These are phyloP conservation scores for Verticillium tricorpus DNA, from an alignment of 2,329 filamentous ascomycete species.

Conservation along the genomic window DNA sequence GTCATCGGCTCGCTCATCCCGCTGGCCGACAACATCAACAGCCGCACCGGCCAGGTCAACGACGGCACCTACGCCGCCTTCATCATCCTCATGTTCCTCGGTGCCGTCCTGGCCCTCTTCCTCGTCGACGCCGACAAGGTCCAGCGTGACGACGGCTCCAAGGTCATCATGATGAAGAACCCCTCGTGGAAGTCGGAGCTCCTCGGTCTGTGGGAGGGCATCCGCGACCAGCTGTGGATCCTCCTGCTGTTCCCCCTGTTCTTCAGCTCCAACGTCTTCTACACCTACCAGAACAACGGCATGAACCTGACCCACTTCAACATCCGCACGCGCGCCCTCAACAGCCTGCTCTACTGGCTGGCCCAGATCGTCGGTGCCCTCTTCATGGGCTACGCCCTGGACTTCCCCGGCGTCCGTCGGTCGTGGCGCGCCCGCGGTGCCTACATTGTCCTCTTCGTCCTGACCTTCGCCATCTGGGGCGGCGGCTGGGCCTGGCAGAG, in stretches of 20 bases:
- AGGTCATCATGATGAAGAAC: constrained; percentile 85
- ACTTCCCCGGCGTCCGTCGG: constrained; percentile 55
- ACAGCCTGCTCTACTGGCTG: constrained; percentile 74
- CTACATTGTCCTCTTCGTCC: constrained; percentile 55
- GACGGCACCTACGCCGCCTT: constrained; percentile 88
- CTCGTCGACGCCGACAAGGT: constrained; percentile 70
- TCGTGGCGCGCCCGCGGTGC: constrained; percentile 62
- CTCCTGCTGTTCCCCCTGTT: constrained; percentile 78
- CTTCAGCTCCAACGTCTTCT: constrained; percentile 79
- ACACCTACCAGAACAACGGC: constrained; percentile 67
- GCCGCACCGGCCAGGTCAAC: constrained; percentile 45
- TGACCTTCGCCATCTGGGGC: constrained; percentile 79
- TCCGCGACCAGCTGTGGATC: constrained; percentile 68
- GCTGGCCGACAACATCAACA: constrained; percentile 68
- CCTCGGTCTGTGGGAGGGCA: constrained; percentile 67
- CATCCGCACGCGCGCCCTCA: constrained; percentile 70
- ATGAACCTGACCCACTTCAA: constrained; percentile 70
- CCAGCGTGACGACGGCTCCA: constrained; percentile 70
- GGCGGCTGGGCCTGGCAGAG: constrained; percentile 76
- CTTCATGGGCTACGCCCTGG: constrained; percentile 68
- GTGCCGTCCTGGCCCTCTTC: constrained; percentile 63
- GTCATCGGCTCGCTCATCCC: constrained; percentile 79
- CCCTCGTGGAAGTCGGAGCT: constrained; percentile 82
- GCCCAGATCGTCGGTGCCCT: constrained; percentile 75
- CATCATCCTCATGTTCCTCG: constrained; percentile 73